phyloP scores from a whole-genome alignment of 2,329 filamentous ascomycete species.

The Dryadomyces quercivorus region DNA sequence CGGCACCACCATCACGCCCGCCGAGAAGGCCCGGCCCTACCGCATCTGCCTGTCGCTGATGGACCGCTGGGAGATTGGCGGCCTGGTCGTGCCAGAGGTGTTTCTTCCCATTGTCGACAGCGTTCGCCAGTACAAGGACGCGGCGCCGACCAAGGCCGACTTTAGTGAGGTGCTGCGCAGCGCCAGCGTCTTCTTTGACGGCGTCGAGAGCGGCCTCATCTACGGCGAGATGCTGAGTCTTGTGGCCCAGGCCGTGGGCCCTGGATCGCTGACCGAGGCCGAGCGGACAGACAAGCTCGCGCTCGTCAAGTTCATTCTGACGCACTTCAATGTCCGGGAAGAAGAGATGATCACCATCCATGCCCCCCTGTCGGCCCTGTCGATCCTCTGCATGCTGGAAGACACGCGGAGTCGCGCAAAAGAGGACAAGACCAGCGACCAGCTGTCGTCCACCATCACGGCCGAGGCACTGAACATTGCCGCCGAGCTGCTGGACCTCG shows the following conservation, averaged over 20 bases:
- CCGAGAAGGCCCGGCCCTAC: constrained; percentile 72
- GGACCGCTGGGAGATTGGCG: constrained; percentile 97
- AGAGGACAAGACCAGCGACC: not conserved
- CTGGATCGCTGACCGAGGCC: constrained; percentile 27
- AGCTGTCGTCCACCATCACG: not conserved
- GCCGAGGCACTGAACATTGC: constrained; percentile 34
- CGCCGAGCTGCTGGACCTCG: constrained; percentile 46
- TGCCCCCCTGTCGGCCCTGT: constrained; percentile 64
- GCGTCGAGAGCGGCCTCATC: constrained; percentile 86
- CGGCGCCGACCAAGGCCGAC: constrained; percentile 52
- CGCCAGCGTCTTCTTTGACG: constrained; percentile 93
- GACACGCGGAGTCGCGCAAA: constrained; percentile 29
- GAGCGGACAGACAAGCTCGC: constrained; percentile 52
- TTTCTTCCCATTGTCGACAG: constrained; percentile 79
- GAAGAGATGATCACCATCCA: constrained; percentile 91
- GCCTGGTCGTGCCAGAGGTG: constrained; percentile 73
- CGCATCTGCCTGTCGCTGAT: constrained; percentile 89
- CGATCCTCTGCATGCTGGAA: constrained; percentile 48
- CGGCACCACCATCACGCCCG: constrained; percentile 25
- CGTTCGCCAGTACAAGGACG: constrained; percentile 60
- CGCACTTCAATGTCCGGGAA: constrained; percentile 85
- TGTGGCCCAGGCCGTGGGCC: constrained; percentile 45
- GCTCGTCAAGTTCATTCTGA: constrained; percentile 69
- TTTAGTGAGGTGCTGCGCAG: constrained; percentile 83
- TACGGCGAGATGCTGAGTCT: constrained; percentile 71